Base-by-base conservation (phyloP, 2,329 filamentous ascomycete species). In the Ophiostoma ulmi region DNA sequence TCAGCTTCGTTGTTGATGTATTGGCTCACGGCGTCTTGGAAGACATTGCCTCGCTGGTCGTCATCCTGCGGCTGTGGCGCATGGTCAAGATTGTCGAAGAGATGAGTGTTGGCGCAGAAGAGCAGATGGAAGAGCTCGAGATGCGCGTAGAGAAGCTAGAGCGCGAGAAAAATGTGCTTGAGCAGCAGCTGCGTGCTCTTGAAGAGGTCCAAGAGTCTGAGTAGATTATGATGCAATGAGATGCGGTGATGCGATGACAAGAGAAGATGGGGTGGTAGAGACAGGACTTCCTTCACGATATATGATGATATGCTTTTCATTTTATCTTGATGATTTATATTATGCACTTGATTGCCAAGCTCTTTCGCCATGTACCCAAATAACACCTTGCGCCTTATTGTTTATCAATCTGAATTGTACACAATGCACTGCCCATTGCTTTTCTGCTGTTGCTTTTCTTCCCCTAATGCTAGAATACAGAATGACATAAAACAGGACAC, bases 1-100 rank as follows among this genome's bases (percentile, higher is more conserved):
- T 82, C 1, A 86, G 85, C 74, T 90, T 91, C 76, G 76, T 86
- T 39, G 81, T 91, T 70, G 88, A 91, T 75, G 79, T 91, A 31
- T 77, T 87, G 2, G 81, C 88, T 20, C 83, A 84, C 52, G 89
- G 88, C 64, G 78, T 86, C 1, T 78, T 87, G 6, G 86, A 89
- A 77, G 86, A 90, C 75, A 86, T 90, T 66, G 87, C 85, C 0
- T 90, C 87, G 0, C 80, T 91, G n/a, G 84, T 91, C 67, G 83
- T 91, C 38, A 82, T 90, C 4, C 80, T 91, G 64, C 86, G 89
- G 69, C 80, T 91, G 3, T 91, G 88, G 86, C 84, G 90, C 20
- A 83, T 91, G 64, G 86, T 90, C 77, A 90, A 91, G 80, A 89
- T 91, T 69, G 86, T 90, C 7, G 88, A 91, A 75, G 89, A 91